Base-by-base conservation (phyloP, 2,329 filamentous ascomycete genomes). In the Calonectria multiphialidica region DNA sequence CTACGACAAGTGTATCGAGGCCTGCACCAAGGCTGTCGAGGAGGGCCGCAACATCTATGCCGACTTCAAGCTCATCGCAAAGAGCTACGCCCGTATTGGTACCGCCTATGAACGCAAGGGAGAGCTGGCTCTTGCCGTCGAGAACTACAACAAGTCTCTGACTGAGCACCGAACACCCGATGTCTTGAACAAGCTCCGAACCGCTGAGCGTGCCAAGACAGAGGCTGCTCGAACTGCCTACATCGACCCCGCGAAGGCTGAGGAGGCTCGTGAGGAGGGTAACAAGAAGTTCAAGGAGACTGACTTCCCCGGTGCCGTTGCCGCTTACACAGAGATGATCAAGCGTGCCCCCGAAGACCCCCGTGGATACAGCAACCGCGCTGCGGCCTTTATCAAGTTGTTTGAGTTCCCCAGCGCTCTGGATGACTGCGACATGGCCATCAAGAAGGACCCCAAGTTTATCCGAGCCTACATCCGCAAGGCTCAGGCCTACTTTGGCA, bases 61-160 rank as follows among this genome's bases (percentile, higher is more conserved):
- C 75, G 97, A 99, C 86, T 99, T 98, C 89, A 99, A 99, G 91
- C 90, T 96, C 81, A 96, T 99, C 77, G 96, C 97, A 82, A 98
- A 98, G 92, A 94, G 96, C n/a, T 98, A 97, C 80, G 95, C 96
- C 45, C 95, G 97, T 78, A 98, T 99, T 78, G 97, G 97, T 75
- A 91, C 92, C n/a, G 92, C 96, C 0, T 95, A 98, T 83, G 97
- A 99, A 89, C 98, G 95, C 87, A 86, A 93, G 82, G 95, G 94
- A 76, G 93, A 98, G 79, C 87, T 97, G 13, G 84, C 90, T 67
- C 91, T 93, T 72, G 97, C 97, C 28, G 91, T 99, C 75, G 92
- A 95, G 78, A 95, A 94, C 88, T 99, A 96, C 89, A 93, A 98
- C 86, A 95, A 93, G 84, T 97, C 96, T 5, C 91, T 99, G 75